Conservation (phyloP, 495 filamentous ascomycete genomes). For the Lasiosphaeria miniovina region DNA sequence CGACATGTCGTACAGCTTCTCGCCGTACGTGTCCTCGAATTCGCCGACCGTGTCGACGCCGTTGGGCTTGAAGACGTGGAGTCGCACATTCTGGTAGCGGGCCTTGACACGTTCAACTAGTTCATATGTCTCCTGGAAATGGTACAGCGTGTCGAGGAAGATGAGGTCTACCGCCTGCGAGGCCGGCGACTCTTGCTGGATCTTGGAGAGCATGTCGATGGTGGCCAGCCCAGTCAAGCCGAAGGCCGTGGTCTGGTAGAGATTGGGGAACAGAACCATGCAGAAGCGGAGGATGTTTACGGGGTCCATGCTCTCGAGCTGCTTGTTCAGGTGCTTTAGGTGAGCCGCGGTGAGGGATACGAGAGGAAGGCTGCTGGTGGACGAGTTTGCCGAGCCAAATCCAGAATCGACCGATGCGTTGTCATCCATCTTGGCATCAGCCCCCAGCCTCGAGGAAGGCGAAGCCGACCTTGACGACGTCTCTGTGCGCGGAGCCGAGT, state of each 20-base stretch:
- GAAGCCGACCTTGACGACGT: conserved; percentile 35
- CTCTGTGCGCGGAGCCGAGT: conserved; percentile 20
- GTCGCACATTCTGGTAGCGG: conserved; percentile 69
- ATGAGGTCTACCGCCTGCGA: conserved; percentile 75
- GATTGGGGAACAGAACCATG: conserved; percentile 80
- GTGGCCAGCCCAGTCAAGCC: conserved; percentile 91
- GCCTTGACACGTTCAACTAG: conserved; percentile 75
- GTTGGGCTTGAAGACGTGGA: conserved; percentile 87
- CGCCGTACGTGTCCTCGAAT: conserved; percentile 78
- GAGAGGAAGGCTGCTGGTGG: conserved; percentile 36
- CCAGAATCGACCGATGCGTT: conserved; percentile 70
- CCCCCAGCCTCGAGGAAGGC: conserved; percentile 19
- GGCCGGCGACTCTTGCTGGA: conserved; percentile 64
- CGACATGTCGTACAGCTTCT: conserved; percentile 80
- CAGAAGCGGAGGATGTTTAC: conserved; percentile 88
- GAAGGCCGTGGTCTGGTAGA: conserved; percentile 97
- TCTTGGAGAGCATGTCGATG: conserved; percentile 89
- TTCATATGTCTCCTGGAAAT: conserved; percentile 85
- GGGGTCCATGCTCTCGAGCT: conserved; percentile 73
- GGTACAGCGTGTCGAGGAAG: conserved; percentile 95
- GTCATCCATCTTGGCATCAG: conserved; percentile 29
- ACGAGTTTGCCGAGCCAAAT: conserved; percentile 73
- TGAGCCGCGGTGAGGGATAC: conserved; percentile 87
- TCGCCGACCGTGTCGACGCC: conserved; percentile 65
- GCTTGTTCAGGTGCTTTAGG: conserved; percentile 83